Conservation (phyloP, 1,284 basidiomycete genomes). For the Cutaneotrichosporon curvatum region DNA sequence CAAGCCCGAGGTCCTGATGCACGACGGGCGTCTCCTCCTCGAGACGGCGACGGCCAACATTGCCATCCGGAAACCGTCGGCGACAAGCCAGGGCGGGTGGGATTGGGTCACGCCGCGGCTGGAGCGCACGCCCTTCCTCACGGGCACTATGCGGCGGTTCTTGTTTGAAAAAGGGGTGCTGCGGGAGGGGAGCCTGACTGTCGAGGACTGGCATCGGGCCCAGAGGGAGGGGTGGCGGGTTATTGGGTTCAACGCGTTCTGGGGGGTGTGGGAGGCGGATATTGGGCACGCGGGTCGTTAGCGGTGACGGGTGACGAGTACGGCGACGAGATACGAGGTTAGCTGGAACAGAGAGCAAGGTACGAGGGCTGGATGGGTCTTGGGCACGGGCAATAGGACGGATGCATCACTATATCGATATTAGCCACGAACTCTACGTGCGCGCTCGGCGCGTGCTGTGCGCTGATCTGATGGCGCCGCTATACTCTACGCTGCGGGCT, state of each 20-base stretch:
- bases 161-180: slow-evolving; percentile 26
- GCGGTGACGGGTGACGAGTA: no score
- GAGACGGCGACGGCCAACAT: slow-evolving; percentile 42
- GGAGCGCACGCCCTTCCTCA: slow-evolving; percentile 20
- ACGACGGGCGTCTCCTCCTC: slow-evolving; percentile 25
- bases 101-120: slow-evolving; percentile 35
- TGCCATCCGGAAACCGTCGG: slow-evolving; percentile 21
- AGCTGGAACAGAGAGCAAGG: no score
- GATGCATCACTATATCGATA: no score
- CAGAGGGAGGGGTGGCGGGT: slow-evolving; percentile 21
- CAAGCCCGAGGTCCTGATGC: slow-evolving; percentile 29
- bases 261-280: slow-evolving; percentile 41
- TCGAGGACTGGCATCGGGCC: slow-evolving; percentile 22
- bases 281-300: background rate
- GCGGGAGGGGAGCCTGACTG: slow-evolving; percentile 21
- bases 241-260: slow-evolving; percentile 40
- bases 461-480: no score
- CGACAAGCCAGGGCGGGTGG: slow-evolving; percentile 1
- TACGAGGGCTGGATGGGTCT: no score
- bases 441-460: no score
- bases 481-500: no score
- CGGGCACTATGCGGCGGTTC: slow-evolving; percentile 32
- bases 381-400: no score
- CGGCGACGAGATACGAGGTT: no score
- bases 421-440: no score